Evolutionary conservation across 2,329 filamentous ascomycete species (phyloP), one percentile per base, ranked within the genome.

Genomic region (Chalara sp.): DNA sequence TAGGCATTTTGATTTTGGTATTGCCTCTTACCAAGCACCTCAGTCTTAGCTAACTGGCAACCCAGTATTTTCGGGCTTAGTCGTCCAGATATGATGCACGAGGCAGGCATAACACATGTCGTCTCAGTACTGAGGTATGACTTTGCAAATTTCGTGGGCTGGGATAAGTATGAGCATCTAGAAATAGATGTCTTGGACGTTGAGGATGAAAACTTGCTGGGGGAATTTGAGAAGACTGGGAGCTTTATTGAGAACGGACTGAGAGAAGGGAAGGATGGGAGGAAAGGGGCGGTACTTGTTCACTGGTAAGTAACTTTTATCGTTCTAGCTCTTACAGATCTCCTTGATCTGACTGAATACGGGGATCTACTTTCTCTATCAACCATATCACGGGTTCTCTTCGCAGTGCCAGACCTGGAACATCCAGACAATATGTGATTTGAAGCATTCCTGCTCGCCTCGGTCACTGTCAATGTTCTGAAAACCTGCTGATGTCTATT

Each of bases 101-200:
- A 86, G 56, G 81, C 83, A 58, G 83, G 84, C 58, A 89, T 99
- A 66, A 95, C 90, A 3, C 91, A 96, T 69, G 80, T 97, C 32
- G 75, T 97, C n/a, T 95, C 91, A 5, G 87, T 93, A 40, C 69
- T 92, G 53, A 79, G 80, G 44, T 76, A 85, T 59, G 76, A 79
- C 79, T 59, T 69, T 76, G 58, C 71, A 72, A 53, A 74, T 76
- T 40, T 83, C 81, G 67, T 74, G 13, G 72, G 74, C 56, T 76
- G 73, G 63, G 75, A 79, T 56, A 73, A 76, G 41, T 89, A 83
- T 66, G 72, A 83, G 56, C 89, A 95, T 66, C 76, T 89, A 59
- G 77, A 83, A 54, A 86, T 97, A 57, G 86, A 95, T 58, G 82
- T 96, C 42, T 88, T 97, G 67, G 93, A 99, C 72, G 81, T 91